Conservation (phyloP, 1,284 basidiomycete species). For the Ustilago bromivora region DNA sequence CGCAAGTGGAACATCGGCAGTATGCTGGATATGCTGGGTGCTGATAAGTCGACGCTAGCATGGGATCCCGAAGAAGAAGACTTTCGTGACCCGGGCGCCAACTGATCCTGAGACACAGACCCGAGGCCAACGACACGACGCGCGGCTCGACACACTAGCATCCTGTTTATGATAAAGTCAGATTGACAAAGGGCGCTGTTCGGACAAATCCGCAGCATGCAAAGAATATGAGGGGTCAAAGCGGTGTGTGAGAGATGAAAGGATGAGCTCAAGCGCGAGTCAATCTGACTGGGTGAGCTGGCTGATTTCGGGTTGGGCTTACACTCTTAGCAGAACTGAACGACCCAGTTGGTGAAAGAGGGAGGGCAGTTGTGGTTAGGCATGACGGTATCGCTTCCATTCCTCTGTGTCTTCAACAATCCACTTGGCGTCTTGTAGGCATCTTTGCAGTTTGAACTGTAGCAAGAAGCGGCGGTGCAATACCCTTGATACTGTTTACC, state of each 20-base stretch:
- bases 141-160: not conserved
- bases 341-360: constrained; percentile 35
- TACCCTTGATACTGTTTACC: constrained; percentile 35
- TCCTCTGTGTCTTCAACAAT: constrained; percentile 25
- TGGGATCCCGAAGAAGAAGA: constrained; percentile 52
- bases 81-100: constrained; percentile 17
- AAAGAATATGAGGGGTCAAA: not conserved
- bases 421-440: constrained; percentile 40
- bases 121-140: not conserved
- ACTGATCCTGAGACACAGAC: not conserved
- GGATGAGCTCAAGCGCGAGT: constrained; percentile 1
- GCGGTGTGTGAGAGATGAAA: not conserved
- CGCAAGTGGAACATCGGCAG: constrained; percentile 52
- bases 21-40: constrained; percentile 55
- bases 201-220: not conserved
- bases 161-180: not conserved
- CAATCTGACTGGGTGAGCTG: not conserved
- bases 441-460: constrained; percentile 28
- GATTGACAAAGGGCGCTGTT: not conserved
- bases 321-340: constrained; percentile 45
- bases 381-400: constrained; percentile 24
- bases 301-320: not conserved
- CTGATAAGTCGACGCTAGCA: constrained; percentile 37
- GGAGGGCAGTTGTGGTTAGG: constrained; percentile 53
- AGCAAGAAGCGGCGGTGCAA: constrained; percentile 40